Evolutionary conservation across 2,329 filamentous ascomycete genomes (phyloP).

Genomic region (Alternaria tenuissima): DNA sequence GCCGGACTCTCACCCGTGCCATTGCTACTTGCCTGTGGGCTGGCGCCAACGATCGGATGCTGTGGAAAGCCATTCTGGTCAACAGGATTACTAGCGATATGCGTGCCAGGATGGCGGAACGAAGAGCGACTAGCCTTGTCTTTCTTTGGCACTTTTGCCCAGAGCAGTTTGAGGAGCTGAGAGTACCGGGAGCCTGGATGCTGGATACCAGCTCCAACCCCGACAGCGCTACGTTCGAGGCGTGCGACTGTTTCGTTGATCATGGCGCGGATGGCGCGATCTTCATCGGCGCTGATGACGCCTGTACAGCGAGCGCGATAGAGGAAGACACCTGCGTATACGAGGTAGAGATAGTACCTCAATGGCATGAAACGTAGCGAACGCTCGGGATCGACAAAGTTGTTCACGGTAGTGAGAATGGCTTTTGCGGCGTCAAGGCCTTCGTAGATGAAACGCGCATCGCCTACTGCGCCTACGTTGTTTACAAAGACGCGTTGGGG

Average conservation of each 20-base stretch:
- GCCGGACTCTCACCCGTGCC: conserved; percentile 52
- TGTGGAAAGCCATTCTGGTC: conserved; percentile 37
- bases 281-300: conserved; percentile 58
- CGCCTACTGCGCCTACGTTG: conserved; percentile 59
- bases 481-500: conserved; percentile 58
- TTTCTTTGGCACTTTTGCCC: conserved; percentile 56
- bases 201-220: conserved; percentile 48
- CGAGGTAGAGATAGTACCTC: conserved; percentile 59
- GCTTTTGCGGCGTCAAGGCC: conserved; percentile 60
- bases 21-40: conserved; percentile 51
- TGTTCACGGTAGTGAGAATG: conserved; percentile 60
- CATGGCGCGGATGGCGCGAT: conserved; percentile 56
- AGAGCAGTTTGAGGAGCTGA: conserved; percentile 57
- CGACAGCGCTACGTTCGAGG: conserved; percentile 55
- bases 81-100: conserved; percentile 36
- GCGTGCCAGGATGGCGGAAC: conserved; percentile 45
- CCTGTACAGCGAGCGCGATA: conserved; percentile 59
- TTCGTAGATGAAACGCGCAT: conserved; percentile 61
- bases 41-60: conserved; percentile 21
- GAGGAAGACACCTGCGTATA: conserved; percentile 60
- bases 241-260: conserved; percentile 57
- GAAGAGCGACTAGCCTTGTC: conserved; percentile 37
- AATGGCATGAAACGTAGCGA: conserved; percentile 59
- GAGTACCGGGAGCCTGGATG: conserved; percentile 59
- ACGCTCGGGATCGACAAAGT: conserved; percentile 59